Conservation (phyloP, 2,329 filamentous ascomycete genomes). For the Xylariomycetidae sp. region DNA sequence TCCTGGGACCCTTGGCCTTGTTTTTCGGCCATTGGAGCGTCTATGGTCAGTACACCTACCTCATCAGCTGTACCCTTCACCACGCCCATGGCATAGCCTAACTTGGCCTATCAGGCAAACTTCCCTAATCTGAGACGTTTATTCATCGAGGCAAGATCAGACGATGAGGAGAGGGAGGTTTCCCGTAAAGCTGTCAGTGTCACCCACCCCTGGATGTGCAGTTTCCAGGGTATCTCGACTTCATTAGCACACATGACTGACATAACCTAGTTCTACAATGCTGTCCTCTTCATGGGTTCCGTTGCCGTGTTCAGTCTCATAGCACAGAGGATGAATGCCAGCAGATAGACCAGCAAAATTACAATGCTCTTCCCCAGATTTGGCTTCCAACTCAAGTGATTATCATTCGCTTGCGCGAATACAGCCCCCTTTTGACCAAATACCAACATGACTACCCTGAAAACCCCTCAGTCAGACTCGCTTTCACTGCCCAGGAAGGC, state of each 20-base stretch:
- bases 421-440: no score
- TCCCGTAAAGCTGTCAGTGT: conserved; percentile 79
- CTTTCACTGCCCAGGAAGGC: conserved; percentile 67
- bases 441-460: no score
- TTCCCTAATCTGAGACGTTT: conserved; percentile 93
- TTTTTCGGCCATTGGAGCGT: no score
- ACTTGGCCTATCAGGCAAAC: conserved; percentile 63
- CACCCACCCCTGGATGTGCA: no score
- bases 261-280: conserved; percentile 82
- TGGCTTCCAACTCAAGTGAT: neutral
- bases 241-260: conserved; percentile 6
- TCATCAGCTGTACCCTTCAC: no score
- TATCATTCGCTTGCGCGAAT: no score
- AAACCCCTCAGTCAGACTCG: conserved; percentile 50
- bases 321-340: conserved; percentile 75
- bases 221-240: conserved; percentile 1
- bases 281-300: conserved; percentile 93
- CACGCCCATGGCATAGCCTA: no score
- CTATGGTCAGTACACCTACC: no score
- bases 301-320: conserved; percentile 91
- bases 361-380: neutral
- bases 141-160: conserved; percentile 89
- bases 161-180: conserved; percentile 90
- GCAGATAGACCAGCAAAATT: conserved; percentile 17
- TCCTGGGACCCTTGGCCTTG: no score